phyloP scores from a whole-genome alignment of 768 basidiomycete genomes.

The Mycena metata region DNA sequence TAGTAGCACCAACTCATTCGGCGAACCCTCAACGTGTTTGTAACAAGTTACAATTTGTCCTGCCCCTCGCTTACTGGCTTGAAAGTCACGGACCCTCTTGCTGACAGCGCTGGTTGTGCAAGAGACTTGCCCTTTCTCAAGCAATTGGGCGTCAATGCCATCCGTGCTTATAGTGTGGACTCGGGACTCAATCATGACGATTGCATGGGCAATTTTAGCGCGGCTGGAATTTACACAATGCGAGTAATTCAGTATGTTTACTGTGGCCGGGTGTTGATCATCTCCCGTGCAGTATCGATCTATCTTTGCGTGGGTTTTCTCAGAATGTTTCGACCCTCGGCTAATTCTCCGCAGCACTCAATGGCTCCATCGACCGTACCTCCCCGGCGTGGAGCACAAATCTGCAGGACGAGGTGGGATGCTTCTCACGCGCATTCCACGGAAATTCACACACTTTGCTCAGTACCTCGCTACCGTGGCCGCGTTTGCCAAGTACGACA shows the following conservation, averaged over 20 bases:
- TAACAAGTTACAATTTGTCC: too few species aligned
- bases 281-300: slow-evolving; percentile 74
- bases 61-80: background rate
- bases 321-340: background rate
- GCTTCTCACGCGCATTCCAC: background rate
- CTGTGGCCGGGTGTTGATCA: background rate
- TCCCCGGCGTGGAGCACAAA: slow-evolving; percentile 74
- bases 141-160: slow-evolving; percentile 70
- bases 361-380: slow-evolving; percentile 72
- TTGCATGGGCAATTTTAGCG: slow-evolving; percentile 71
- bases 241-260: background rate
- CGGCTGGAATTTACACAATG: slow-evolving; percentile 70
- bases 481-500: slow-evolving; percentile 73
- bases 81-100: slow-evolving; percentile 68
- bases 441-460: background rate
- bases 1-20: too few species aligned
- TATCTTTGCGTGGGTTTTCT: slow-evolving; percentile 66
- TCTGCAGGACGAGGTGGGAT: slow-evolving; percentile 58
- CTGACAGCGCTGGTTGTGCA: slow-evolving; percentile 64
- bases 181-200: slow-evolving; percentile 73
- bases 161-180: slow-evolving; percentile 77
- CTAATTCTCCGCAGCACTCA: slow-evolving; percentile 52
- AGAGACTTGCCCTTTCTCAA: slow-evolving; percentile 74
- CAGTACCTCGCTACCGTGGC: slow-evolving; percentile 71
- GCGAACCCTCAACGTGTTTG: background rate